Evolutionary conservation across 2,329 filamentous ascomycete genomes (phyloP), one percentile per base, ranked within the genome.

Genomic region (Aspergillus neoniger): DNA sequence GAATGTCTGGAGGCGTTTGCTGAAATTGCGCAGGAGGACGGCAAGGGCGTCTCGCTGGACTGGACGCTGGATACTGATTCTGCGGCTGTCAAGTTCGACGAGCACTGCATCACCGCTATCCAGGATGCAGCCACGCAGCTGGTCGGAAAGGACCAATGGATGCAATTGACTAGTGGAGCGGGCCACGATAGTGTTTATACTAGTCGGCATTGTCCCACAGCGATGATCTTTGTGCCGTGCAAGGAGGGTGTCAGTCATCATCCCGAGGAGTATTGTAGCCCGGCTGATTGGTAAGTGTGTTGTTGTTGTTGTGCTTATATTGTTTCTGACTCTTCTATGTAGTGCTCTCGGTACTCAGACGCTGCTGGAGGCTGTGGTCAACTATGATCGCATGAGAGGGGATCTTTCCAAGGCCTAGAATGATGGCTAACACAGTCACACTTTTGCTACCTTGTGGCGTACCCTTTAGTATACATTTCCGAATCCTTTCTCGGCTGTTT

Each of bases 201-300:
- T 10, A 84, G 80, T 59, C 77, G 80, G 55, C 76, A 76, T 38
- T 84, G 80, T 55, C 85, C 85, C 14, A 85, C 84, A 3, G 80
- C 82, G 15, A 87, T 88, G 85, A 85, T 87, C n/a, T 88, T 88
- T 61, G 82, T 86, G 6, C 84, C 85, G 9, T 86, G 83, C 60
- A 78, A 76, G 65, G 80, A 85, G 59, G 85, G 85, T 0, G 75
- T 87, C 17, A 85, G 82, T 62, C 85, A 87, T 67, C 82, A 86
- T 64, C 85, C 85, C 3, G 76, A 80, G 12, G 85, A 87, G 66
- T 86, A 84, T 63, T 82, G 82, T 28, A 80, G 75, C n/a, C 78
- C 79, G 0, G 82, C 84, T 21, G 65, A 74, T 55, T 73, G 70
- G 70, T 73, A 64, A 63, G 69, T 69, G 23, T 8, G 6, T 8